Conservation (phyloP, 257 asterid species). For the Solanum rostratum region DNA sequence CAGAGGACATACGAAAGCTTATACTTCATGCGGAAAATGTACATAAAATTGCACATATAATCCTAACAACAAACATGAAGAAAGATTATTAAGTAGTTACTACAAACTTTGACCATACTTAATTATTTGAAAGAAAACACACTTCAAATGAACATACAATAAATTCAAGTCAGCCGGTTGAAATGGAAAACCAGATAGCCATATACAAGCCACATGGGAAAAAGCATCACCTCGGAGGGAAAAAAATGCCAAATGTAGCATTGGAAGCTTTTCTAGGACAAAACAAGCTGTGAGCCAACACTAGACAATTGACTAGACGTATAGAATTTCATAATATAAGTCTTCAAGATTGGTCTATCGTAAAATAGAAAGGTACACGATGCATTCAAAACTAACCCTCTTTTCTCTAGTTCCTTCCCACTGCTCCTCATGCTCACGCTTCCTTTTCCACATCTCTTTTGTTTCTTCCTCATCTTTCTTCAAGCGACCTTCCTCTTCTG, state of each 20-base stretch:
- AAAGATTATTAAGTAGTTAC: neutral
- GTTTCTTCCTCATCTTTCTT: slow-evolving; percentile 99
- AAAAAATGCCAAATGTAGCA: neutral
- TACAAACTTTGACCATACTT: neutral
- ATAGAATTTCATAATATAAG: neutral
- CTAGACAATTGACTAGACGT: neutral
- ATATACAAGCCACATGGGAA: neutral
- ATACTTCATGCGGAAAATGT: neutral
- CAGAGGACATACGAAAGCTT: neutral
- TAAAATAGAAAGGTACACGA: neutral
- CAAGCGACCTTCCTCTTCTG: slow-evolving; percentile 98
- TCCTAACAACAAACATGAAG: neutral
- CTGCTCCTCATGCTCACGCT: slow-evolving; percentile 98
- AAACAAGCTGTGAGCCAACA: neutral
- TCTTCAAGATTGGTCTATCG: neutral
- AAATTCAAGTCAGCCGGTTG: neutral
- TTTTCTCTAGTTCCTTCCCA: slow-evolving; percentile 99
- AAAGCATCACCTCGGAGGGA: neutral
- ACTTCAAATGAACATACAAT: neutral
- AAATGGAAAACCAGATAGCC: neutral
- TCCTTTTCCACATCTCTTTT: slow-evolving; percentile 96
- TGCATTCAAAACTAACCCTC: slow-evolving; percentile 46
- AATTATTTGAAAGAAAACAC: neutral
- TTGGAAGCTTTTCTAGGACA: neutral
- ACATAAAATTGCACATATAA: neutral